Evolutionary conservation across 164 flowering plant genomes (phyloP).

Genomic region (Aristolochia contorta): DNA sequence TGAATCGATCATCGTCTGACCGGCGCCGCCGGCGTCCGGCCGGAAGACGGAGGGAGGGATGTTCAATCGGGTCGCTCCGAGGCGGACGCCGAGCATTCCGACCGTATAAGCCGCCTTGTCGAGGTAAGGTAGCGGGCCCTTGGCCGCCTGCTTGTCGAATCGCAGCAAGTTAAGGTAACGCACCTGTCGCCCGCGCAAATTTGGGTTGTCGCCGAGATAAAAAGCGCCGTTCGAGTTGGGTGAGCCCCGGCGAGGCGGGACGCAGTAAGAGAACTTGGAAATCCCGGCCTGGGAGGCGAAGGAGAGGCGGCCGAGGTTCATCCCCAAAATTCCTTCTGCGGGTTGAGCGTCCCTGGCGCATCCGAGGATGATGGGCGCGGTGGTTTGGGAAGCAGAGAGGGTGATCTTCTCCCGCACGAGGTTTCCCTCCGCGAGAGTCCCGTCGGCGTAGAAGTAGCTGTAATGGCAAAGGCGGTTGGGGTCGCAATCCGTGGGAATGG

Average conservation of each 20-base stretch:
- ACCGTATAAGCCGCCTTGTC: slow-evolving; percentile 61
- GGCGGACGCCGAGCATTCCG: slow-evolving; percentile 38
- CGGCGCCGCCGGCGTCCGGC: slow-evolving; percentile 54
- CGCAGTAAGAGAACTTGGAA: slow-evolving; percentile 60
- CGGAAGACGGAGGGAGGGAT: slow-evolving; percentile 40
- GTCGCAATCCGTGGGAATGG: slow-evolving; percentile 73
- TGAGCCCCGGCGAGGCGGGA: slow-evolving; percentile 19
- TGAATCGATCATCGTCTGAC: slow-evolving; percentile 74
- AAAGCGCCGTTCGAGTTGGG: slow-evolving; percentile 31
- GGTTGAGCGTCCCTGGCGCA: slow-evolving; percentile 38
- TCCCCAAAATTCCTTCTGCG: slow-evolving; percentile 70
- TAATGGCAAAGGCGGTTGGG: slow-evolving; percentile 64
- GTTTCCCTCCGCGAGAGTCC: slow-evolving; percentile 71
- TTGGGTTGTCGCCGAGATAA: slow-evolving; percentile 55
- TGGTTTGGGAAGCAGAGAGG: slow-evolving; percentile 26
- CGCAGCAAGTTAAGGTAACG: slow-evolving; percentile 35
- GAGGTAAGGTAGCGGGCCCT: slow-evolving; percentile 39
- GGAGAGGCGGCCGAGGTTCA: slow-evolving; percentile 65
- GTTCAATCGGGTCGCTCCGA: slow-evolving; percentile 34
- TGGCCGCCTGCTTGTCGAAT: slow-evolving; percentile 10
- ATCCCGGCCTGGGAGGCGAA: slow-evolving; percentile 53
- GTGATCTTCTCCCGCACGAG: slow-evolving; percentile 56
- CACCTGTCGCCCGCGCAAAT: slow-evolving; percentile 24
- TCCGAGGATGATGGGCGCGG: slow-evolving; percentile 64
- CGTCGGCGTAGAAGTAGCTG: slow-evolving; percentile 83